Base-by-base conservation (phyloP, 2,329 filamentous ascomycete species). In the Fusarium duplospermum region DNA sequence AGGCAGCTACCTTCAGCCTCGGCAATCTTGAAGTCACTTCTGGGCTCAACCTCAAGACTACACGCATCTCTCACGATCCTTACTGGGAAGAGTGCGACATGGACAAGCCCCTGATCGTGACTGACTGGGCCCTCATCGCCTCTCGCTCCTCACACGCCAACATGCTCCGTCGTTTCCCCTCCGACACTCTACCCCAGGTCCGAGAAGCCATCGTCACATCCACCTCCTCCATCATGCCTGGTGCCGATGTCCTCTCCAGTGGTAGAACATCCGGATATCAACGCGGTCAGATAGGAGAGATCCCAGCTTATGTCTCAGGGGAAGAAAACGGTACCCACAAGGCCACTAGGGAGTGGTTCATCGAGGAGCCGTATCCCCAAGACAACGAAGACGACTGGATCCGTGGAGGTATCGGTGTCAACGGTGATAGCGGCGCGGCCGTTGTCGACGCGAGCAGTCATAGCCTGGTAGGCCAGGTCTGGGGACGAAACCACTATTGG, bases 341-440 rank as follows among this genome's bases (percentile, higher is more conserved):
- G 62, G 81, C 82, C 4, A 86, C 85, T 5, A 78, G 85, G 7
- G 85, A 86, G 74, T 86, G 85, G 85, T 86, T 83, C 62, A 77
- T 86, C 22, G 84, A 86, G 70, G 83, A 85, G 67, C 81, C 82
- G 2, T 79, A 76, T 31, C 70, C 79, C 0, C 77, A 75, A n/a
- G 83, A 84, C 11, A 72, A 85, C 50, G 84, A 85, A 42, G 82
- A 86, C 14, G 80, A 76, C 11, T 86, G 85, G 85, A 86, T 86
- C 59, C 80, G 83, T 3, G 84, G 85, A 4, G 85, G 85, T 31
- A 85, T 86, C 13, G 84, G 85, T 18, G 83, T 86, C 9, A 78
- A 81, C 54, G 85, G 85, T 11, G 85, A 86, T 67, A 86, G 84
- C 65, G 85, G 85, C 33, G 84, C 84, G 3, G 83, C 82, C 60